These are phyloP conservation scores for Silene conica DNA, from an alignment of 148 eudicot genomes.

Conservation along the genomic window DNA sequence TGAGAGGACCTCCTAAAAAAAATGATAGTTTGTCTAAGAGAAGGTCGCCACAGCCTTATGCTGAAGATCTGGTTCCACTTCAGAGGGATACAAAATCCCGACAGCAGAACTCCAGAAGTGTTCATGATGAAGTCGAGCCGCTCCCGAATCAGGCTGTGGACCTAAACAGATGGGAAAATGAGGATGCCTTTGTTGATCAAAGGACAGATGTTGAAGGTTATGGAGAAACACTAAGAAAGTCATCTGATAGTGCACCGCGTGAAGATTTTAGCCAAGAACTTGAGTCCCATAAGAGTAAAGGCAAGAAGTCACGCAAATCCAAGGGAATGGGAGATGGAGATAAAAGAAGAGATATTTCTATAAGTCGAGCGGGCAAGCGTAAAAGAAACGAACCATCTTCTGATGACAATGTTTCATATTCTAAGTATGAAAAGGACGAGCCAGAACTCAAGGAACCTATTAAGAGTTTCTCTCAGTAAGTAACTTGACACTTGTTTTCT, in stretches of 20 bases:
- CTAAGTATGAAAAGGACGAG: slow-evolving; percentile 82
- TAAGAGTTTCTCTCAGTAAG: slow-evolving; percentile 71
- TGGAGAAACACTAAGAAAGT: slow-evolving; percentile 50
- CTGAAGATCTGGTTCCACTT: slow-evolving; percentile 39
- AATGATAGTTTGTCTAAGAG: slow-evolving; percentile 33
- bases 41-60: slow-evolving; percentile 38
- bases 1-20: slow-evolving; percentile 31
- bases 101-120: slow-evolving; percentile 34
- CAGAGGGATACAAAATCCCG: slow-evolving; percentile 32
- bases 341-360: slow-evolving; percentile 38
- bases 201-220: slow-evolving; percentile 43
- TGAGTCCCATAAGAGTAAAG: slow-evolving; percentile 44
- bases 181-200: slow-evolving; percentile 39
- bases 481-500: slow-evolving; percentile 14
- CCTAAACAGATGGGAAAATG: slow-evolving; percentile 32
- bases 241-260: slow-evolving; percentile 23
- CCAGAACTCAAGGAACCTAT: slow-evolving; percentile 91
- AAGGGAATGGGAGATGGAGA: slow-evolving; percentile 35
- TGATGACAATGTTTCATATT: slow-evolving; percentile 62
- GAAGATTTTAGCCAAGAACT: slow-evolving; percentile 42
- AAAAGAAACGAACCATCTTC: slow-evolving; percentile 67
- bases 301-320: slow-evolving; percentile 52
- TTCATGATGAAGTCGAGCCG: slow-evolving; percentile 31
- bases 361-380: slow-evolving; percentile 41
- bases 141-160: slow-evolving; percentile 37